These are phyloP conservation scores for Trichoderma gamsii DNA, from an alignment of 495 filamentous ascomycete species.

Conservation along the genomic window DNA sequence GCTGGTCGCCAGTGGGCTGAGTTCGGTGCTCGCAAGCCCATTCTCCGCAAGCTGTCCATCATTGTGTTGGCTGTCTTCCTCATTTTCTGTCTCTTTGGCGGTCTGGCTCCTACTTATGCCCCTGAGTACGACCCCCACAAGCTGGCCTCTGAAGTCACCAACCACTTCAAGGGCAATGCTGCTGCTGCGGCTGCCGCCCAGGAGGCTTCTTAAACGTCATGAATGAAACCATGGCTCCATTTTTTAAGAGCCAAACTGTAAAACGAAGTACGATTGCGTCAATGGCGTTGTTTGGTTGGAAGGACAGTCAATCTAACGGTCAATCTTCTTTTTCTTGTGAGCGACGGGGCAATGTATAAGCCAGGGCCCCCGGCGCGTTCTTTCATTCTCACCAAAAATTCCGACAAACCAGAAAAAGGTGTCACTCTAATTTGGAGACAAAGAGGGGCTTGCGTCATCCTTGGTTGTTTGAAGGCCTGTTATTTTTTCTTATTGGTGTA, in stretches of 20 bases:
- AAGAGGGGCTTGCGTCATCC: constrained; percentile 4
- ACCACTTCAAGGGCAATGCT: constrained; percentile 29
- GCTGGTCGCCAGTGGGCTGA: constrained; percentile 74
- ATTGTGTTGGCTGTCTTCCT: constrained; percentile 52
- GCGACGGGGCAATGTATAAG: not conserved
- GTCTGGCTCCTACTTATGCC: constrained; percentile 43
- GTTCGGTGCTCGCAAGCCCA: constrained; percentile 69
- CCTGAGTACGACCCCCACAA: constrained; percentile 41
- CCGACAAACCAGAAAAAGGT: constrained; percentile 1
- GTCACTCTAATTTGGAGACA: constrained; percentile 7
- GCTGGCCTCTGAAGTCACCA: constrained; percentile 41
- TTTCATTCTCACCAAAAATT: constrained; percentile 7
- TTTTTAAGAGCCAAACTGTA: constrained; percentile 18
- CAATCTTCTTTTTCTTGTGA: constrained; percentile 14
- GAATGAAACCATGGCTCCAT: constrained; percentile 5
- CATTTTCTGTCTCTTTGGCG: constrained; percentile 61
- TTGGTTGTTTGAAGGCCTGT: constrained; percentile 8
- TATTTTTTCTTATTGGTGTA: constrained; percentile 15
- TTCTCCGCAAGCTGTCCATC: constrained; percentile 67
- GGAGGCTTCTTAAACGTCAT: constrained; percentile 16
- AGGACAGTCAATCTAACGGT: constrained; percentile 9
- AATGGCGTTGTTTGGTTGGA: constrained; percentile 4
- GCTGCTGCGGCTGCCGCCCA: constrained; percentile 2
- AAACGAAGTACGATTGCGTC: constrained; percentile 1
- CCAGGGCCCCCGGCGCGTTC: not conserved